Evolutionary conservation across 306 rosid genomes (phyloP), one percentile per base, ranked within the genome.

Genomic region (Astragalus glycyphyllos): DNA sequence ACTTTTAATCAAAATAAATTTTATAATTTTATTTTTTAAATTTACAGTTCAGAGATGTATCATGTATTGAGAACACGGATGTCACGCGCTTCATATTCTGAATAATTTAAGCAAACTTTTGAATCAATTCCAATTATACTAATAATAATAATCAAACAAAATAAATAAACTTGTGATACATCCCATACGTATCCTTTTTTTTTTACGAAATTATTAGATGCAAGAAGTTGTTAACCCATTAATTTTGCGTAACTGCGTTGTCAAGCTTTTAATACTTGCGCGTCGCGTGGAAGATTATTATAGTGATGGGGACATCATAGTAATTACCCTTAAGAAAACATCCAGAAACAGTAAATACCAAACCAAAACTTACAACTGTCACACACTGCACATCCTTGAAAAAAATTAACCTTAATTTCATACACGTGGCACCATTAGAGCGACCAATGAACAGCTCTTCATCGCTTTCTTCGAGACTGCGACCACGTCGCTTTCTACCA

Each of bases 341-440:
- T 46, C 49, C 49, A 35, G 40, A 35, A 35, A 35, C 40, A 35
- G 16, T 12, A 12, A 46, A 4, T 11, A 5, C 51, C 15, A 46
- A 4, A 46, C 14, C 7, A 46, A 46, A 46, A 46, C 16, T 46
- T 12, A 46, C 51, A 44, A 44, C 7, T 35, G 40, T 35, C 40
- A 35, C 40, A 7, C 40, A 5, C 40, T 35, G 8, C 40, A 0
- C 40, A 0, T 5, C 38, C 1, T 7, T 1, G 7, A 4, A 7
- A 35, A 35, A 35, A 35, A 35, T 35, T 65, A 13, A 67, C 45
- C 65, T 13, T 58, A 58, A 51, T 6, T 10, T 11, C 11, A 35
- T 71, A 58, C 65, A 82, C 87, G 84, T 82, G 92, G 79, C 89
- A 66, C 37, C 71, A 69, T 11, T 26, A 7, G 7, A 17, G 10